Evolutionary conservation across 805 yeast genomes (phyloP), one percentile per base, ranked within the genome.

Genomic region (Sugiyamaella smithiae): DNA sequence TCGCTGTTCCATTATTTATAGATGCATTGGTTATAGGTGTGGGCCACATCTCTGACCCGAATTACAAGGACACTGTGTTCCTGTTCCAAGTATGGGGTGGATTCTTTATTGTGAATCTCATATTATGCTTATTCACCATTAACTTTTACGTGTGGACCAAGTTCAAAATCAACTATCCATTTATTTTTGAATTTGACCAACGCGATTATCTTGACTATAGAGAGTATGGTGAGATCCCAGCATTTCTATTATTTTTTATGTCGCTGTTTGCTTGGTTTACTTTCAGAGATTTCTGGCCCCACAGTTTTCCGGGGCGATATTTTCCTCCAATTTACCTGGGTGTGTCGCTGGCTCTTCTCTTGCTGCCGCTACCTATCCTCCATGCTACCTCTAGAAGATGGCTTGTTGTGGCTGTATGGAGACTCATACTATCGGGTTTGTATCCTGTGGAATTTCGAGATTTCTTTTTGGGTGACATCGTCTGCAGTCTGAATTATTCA

Each of bases 371-470:
- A 7, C 72, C 75, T 43, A 70, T 76, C 2, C 66, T 81, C 36
- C 82, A 72, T 58, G 73, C 77, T 31, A 67, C 77, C n/a, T 75
- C 95, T 7, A 75, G 97, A 56, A 74, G 74, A 50, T 93, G 97
- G 97, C 59, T 91, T 2, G 70, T 84, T 16, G 67, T 82, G 11
- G 82, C 95, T 0, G 48, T 82, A 1, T 78, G 90, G 74, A 74
- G 99, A 60, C 69, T 93, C 43, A 26, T 84, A 0, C 71, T 86
- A 7, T 85, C 96, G 1, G 98, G 98, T 0, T 72, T 89, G 36
- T 93, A 84, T 60, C 97, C 98, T 0, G 97, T 93, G 46, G 98
- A 91, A 67, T 93, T 93, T 63, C 76, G 90, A 49, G 99, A 93
- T 67, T 91, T 93, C 72, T 88, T 88, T 64, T 54, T 91, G 41